These are phyloP conservation scores for Tetrapisispora arboricola DNA, from an alignment of 805 yeast species.

Conservation along the genomic window DNA sequence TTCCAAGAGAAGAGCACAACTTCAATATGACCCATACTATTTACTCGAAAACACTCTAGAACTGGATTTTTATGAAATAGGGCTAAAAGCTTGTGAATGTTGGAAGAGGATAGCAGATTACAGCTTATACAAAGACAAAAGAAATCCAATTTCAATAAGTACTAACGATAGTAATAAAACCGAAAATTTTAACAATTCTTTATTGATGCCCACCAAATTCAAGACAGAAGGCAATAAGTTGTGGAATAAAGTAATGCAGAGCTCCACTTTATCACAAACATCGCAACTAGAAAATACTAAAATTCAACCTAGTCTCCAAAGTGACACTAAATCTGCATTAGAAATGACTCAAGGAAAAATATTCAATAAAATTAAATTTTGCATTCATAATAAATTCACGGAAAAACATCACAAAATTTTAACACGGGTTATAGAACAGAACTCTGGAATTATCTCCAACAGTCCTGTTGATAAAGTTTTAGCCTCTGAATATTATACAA, in stretches of 20 bases:
- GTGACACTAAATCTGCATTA: neutral
- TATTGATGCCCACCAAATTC: constrained; percentile 13
- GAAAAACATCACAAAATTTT: constrained; percentile 14
- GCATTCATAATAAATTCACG: constrained; percentile 12
- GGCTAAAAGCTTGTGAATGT: constrained; percentile 25
- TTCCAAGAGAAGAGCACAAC: constrained; percentile 31
- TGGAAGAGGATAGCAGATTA: constrained; percentile 11
- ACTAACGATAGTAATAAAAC: neutral
- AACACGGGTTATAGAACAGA: constrained; percentile 15
- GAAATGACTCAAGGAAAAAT: neutral
- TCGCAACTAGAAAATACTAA: neutral
- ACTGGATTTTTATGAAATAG: constrained; percentile 23
- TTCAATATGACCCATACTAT: constrained; percentile 31
- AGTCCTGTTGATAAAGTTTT: neutral
- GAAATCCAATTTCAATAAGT: neutral
- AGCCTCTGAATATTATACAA: neutral
- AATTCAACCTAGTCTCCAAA: neutral
- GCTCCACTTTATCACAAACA: constrained; percentile 3
- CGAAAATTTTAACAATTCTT: neutral
- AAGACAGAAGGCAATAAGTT: constrained; percentile 22
- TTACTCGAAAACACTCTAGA: constrained; percentile 13
- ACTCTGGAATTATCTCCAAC: constrained; percentile 15
- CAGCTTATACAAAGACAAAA: neutral
- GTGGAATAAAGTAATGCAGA: constrained; percentile 23
- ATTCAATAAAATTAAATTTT: constrained; percentile 12